Conservation (phyloP, 2,329 filamentous ascomycete species). For the Claviceps purpurea region DNA sequence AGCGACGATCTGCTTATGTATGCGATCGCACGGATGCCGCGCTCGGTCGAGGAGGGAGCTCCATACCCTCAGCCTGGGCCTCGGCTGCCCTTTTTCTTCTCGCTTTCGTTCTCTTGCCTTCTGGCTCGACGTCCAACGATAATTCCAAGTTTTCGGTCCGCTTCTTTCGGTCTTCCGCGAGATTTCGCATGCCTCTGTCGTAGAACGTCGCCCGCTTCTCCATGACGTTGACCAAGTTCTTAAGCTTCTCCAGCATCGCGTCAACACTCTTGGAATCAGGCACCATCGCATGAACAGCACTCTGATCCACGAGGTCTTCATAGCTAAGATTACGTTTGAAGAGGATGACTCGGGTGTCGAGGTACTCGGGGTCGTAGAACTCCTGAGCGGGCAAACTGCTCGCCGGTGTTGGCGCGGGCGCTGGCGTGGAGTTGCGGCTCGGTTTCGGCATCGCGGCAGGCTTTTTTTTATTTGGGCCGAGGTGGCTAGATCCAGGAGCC, state of each 20-base stretch:
- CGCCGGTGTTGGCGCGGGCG: constrained; percentile 34
- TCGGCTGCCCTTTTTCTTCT: constrained; percentile 69
- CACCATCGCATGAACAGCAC: constrained; percentile 41
- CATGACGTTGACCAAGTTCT: constrained; percentile 51
- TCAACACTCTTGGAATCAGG: constrained; percentile 52
- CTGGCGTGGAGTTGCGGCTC: constrained; percentile 67
- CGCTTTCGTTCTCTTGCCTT: constrained; percentile 48
- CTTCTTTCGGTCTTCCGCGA: constrained; percentile 53
- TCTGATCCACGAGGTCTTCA: constrained; percentile 57
- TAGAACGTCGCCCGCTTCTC: constrained; percentile 54
- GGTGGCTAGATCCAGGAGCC: constrained; percentile 45
- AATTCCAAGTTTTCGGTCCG: constrained; percentile 40
- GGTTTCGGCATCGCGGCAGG: constrained; percentile 49
- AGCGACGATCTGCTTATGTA: not conserved
- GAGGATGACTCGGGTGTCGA: constrained; percentile 47
- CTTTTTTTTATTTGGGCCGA: constrained; percentile 52
- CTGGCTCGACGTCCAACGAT: constrained; percentile 32
- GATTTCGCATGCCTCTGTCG: constrained; percentile 59
- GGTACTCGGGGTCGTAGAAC: constrained; percentile 47
- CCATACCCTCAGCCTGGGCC: constrained; percentile 24
- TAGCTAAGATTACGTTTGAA: constrained; percentile 44
- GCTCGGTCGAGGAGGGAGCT: too few species aligned
- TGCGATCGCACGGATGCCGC: too few species aligned
- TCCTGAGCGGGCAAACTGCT: constrained; percentile 42
- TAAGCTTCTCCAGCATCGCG: constrained; percentile 49